Percentiles rank a stretch among this genome's conserved stretches.
Conservation (phyloP, 148 eudicot species). For the Cornus florida region DNA sequence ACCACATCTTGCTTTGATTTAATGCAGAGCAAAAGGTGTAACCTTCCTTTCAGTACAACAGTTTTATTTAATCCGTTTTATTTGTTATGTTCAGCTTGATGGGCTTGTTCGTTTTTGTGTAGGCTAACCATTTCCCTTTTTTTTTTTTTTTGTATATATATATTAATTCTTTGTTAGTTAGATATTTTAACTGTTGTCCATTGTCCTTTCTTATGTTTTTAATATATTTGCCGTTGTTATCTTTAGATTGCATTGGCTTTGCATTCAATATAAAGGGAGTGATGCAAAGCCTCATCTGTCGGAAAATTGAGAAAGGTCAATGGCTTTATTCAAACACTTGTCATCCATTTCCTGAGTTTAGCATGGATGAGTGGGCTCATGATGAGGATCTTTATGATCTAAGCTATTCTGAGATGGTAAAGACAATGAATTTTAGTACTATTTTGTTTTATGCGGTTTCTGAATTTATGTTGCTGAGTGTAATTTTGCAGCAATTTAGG, state of each 20-base stretch:
- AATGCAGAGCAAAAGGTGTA: no score
- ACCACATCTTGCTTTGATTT: no score
- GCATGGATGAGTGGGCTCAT: conserved; percentile 76
- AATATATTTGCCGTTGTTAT: conserved; percentile 6
- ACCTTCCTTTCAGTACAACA: no score
- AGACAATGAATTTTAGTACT: not conserved
- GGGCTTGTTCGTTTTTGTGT: no score
- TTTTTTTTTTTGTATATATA: no score
- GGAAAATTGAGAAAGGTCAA: conserved; percentile 95
- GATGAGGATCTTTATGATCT: conserved; percentile 92
- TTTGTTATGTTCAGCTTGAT: no score
- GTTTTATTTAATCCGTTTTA: no score
- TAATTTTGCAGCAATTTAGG: not conserved
- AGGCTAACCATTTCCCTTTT: no score
- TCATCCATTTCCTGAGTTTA: conserved; percentile 65
- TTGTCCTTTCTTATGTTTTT: not conserved
- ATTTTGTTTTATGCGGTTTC: not conserved
- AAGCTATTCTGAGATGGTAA: conserved; percentile 84
- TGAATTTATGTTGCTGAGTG: not conserved
- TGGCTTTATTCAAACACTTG: conserved; percentile 89
- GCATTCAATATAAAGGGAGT: conserved; percentile 91
- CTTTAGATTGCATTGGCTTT: conserved; percentile 97
- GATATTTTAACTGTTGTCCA: not conserved
- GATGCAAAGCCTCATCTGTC: conserved; percentile 98
- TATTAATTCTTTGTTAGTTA: not conserved